A percentile compares a stretch with the other conserved stretches of the same genome.
Evolutionary conservation across 768 basidiomycete genomes (phyloP).

Genomic region (Boletus rubropictus): DNA sequence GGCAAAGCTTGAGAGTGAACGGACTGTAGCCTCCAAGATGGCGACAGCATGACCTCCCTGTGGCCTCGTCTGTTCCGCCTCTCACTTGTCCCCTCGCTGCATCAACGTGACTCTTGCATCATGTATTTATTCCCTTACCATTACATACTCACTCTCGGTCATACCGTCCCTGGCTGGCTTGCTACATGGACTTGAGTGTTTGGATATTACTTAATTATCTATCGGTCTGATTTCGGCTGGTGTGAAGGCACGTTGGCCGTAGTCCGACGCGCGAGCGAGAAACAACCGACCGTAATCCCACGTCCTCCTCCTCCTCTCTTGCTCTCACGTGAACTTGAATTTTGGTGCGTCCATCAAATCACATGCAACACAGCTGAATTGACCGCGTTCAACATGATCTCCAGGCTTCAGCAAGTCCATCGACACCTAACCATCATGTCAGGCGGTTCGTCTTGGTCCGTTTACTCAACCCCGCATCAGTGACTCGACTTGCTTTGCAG

Average conservation of each 20-base stretch:
- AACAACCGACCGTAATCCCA: too few relatives aligned
- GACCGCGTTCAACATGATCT: slow-evolving; percentile 37
- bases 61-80: slow-evolving; percentile 9
- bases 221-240: slow-evolving; percentile 1
- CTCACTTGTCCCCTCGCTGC: slow-evolving; percentile 11
- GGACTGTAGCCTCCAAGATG: slow-evolving; percentile 84
- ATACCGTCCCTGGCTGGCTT: slow-evolving; percentile 13
- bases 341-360: slow-evolving; percentile 8
- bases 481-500: slow-evolving; percentile 33
- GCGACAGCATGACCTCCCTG: slow-evolving; percentile 52
- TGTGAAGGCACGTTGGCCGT: too few relatives aligned
- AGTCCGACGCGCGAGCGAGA: too few relatives aligned
- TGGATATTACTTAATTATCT: slow-evolving; percentile 16
- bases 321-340: slow-evolving; percentile 1
- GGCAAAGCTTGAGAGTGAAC: slow-evolving; percentile 80
- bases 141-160: slow-evolving; percentile 14
- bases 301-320: background rate
- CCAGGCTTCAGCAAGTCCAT: slow-evolving; percentile 56
- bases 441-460: slow-evolving; percentile 41
- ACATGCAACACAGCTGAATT: too few relatives aligned
- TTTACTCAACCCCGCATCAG: background rate
- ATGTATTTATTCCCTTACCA: slow-evolving; percentile 25
- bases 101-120: slow-evolving; percentile 20
- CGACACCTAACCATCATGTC: slow-evolving; percentile 52
- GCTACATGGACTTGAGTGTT: slow-evolving; percentile 5